Evolutionary conservation across 495 filamentous ascomycete species (phyloP), one percentile per base, ranked within the genome.

Genomic region (Aspergillus saccharolyticus): DNA sequence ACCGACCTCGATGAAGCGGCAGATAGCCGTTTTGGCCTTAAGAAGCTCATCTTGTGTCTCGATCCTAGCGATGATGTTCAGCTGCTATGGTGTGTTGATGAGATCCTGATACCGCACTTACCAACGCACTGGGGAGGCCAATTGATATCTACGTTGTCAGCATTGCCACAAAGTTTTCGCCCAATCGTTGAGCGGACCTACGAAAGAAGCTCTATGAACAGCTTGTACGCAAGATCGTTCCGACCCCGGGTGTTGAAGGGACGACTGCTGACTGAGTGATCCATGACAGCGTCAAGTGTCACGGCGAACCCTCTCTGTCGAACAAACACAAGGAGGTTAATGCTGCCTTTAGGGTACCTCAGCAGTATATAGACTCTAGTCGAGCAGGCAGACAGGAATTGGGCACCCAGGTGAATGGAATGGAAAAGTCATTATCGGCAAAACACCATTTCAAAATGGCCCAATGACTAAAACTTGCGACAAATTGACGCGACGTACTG

Each of bases 1-100:
- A 62, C 95, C 95, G 67, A 99, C 86, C 71, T 99, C 95, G 60
- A 99, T 92, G 61, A 97, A 91, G 57, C 95, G 85, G 91, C 90
- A 45, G 83, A 91, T 51, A 93, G 87, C 63, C 94, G 89, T 48
- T 94, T 47, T 7, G 15, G 33, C 25, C 1, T 44, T 28, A n/a
- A 63, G 55, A 1, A 66, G 24, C 44, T 55, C 90, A 88, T 97
- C 90, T 75, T 99, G 95, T 6, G 95, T 97, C 75, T 97, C 95
- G 74, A 99, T 97, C 83, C 63, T 65, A 46, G 20, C n/a, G 42
- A 1, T 42, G 33, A 30, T 39, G 33, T 39, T 39, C 14, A 39
- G 33, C 33, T 39, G 33, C 5, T 39, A 12, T 28, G 16, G n/a
- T 24, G 14, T n/a, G 25, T n/a, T 15, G 22, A 52, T 15, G 7